Percentiles rank a stretch among this genome's conserved stretches.
These are phyloP conservation scores for Metschnikowia drakensbergensis DNA, from an alignment of 805 yeast species.

Conservation along the genomic window DNA sequence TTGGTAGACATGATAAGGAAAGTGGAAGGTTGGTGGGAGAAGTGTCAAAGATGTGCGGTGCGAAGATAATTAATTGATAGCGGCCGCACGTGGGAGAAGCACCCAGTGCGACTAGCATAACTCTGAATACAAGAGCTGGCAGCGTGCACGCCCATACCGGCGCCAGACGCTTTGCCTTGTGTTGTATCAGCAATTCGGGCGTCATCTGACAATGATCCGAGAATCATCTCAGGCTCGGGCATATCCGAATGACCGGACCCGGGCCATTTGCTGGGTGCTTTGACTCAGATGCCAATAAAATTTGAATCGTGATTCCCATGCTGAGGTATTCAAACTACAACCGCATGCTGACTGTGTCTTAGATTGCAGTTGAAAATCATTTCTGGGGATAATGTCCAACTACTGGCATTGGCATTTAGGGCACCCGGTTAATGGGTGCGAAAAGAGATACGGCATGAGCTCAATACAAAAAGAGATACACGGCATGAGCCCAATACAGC, in stretches of 20 bases:
- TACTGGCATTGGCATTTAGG: background rate
- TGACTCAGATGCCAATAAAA: background rate
- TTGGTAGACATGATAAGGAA: conserved; percentile 22
- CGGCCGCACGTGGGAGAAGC: conserved; percentile 8
- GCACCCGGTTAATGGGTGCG: background rate
- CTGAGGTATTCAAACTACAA: too few relatives aligned
- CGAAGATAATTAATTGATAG: conserved; percentile 6
- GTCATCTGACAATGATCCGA: too few relatives aligned
- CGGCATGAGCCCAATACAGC: too few relatives aligned
- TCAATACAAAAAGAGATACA: too few relatives aligned
- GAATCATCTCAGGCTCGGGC: too few relatives aligned
- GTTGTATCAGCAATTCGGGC: too few relatives aligned
- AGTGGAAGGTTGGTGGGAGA: background rate
- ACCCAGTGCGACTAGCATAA: background rate
- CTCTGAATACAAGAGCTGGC: background rate
- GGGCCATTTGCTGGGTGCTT: too few relatives aligned
- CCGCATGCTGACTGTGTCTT: background rate
- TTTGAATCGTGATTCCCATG: too few relatives aligned
- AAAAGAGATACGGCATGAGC: background rate
- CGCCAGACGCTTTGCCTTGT: too few relatives aligned
- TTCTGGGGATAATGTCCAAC: too few relatives aligned
- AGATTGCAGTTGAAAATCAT: background rate
- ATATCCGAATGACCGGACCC: too few relatives aligned
- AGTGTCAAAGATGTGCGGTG: conserved; percentile 1
- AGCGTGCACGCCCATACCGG: background rate